A percentile compares a stretch with the other conserved stretches of the same genome.
Conservation (phyloP, 139 green algal genomes). For the Chlamydomonas sphaeroides region DNA sequence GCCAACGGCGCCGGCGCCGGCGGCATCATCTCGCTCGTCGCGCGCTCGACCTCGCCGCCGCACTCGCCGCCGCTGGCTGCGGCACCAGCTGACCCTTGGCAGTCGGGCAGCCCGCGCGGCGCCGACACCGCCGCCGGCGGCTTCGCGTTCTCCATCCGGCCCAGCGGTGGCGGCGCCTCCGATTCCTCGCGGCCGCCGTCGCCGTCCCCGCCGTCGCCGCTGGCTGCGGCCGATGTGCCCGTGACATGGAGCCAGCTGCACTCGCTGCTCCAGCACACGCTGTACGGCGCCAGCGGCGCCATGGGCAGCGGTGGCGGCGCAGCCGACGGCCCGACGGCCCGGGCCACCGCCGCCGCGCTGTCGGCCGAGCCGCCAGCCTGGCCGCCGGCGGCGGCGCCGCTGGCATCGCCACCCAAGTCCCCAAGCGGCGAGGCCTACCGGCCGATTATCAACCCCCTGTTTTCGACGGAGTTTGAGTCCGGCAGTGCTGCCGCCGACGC, state of each 20-base stretch:
- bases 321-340: no score
- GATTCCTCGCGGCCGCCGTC: no score
- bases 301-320: not conserved
- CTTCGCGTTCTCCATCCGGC: conserved; percentile 9
- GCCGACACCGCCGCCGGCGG: not conserved
- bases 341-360: not conserved
- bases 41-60: no score
- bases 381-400: not conserved
- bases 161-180: no score
- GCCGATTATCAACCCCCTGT: conserved; percentile 29
- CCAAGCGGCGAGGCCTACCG: conserved; percentile 15
- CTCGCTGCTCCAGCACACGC: conserved; percentile 1
- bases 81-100: no score
- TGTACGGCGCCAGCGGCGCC: not conserved
- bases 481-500: no score
- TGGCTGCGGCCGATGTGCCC: not conserved
- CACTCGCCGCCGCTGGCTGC: no score
- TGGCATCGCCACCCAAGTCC: not conserved
- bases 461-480: no score
- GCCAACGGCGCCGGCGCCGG: not conserved
- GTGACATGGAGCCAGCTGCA: conserved; percentile 13
- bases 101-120: no score
- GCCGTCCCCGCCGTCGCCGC: not conserved
- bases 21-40: not conserved
- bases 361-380: not conserved